Evolutionary conservation across 2,329 filamentous ascomycete genomes (phyloP).

Genomic region (Hirsutella thompsonii): DNA sequence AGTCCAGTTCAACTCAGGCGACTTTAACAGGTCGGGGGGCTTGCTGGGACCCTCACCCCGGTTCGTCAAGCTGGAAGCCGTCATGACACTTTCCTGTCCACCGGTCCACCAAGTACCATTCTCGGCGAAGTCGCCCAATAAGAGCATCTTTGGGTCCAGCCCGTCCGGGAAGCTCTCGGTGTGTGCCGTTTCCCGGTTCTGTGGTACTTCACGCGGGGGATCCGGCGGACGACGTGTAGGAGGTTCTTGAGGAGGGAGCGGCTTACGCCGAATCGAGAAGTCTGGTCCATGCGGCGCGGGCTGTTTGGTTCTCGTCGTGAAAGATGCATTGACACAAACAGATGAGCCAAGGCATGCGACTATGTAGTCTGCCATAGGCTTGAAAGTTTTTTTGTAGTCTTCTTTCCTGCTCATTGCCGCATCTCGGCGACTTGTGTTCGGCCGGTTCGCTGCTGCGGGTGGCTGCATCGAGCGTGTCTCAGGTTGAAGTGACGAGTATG

Average conservation of each 20-base stretch:
- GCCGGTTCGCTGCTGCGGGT: constrained; percentile 5
- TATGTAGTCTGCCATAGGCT: constrained; percentile 66
- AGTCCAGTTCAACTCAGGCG: constrained; percentile 63
- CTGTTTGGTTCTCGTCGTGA: constrained; percentile 37
- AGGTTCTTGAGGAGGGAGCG: constrained; percentile 8
- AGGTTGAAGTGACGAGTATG: constrained; percentile 32
- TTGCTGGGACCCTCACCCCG: constrained; percentile 1
- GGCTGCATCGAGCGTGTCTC: constrained; percentile 19
- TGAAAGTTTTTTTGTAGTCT: constrained; percentile 53
- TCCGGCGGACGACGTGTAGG: constrained; percentile 13
- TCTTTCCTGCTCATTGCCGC: constrained; percentile 7
- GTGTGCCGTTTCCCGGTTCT: constrained; percentile 7
- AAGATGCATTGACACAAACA: constrained; percentile 65
- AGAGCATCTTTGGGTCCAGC: constrained; percentile 60
- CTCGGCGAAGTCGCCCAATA: constrained; percentile 65
- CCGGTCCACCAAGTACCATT: constrained; percentile 78
- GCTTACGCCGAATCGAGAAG: constrained; percentile 13
- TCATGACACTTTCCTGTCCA: constrained; percentile 26
- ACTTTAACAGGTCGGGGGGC: constrained; percentile 18
- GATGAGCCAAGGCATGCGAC: constrained; percentile 54
- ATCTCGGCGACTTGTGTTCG: constrained; percentile 7
- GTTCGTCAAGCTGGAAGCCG: not conserved
- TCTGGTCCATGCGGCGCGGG: constrained; percentile 10
- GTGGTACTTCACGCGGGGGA: constrained; percentile 7
- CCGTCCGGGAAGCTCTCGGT: constrained; percentile 24